Evolutionary conservation across 345 rosid species (phyloP).

Genomic region (Erysimum cheiranthoides): DNA sequence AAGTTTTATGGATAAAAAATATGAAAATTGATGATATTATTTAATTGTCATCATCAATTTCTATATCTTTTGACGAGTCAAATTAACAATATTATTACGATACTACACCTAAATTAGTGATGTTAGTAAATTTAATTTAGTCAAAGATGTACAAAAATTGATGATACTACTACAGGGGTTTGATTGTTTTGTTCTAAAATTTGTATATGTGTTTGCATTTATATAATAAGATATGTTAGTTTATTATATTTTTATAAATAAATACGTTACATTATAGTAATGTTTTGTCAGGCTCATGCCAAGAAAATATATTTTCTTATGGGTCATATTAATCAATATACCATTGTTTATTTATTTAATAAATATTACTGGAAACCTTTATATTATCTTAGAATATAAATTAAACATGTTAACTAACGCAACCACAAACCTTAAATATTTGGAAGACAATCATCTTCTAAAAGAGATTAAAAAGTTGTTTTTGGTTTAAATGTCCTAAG

Average conservation of each 20-base stretch:
- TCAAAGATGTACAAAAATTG: too few relatives aligned
- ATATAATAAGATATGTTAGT: background rate
- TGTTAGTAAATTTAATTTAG: too few relatives aligned
- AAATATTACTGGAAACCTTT: background rate
- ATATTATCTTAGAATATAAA: background rate
- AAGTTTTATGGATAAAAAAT: background rate
- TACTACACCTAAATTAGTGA: too few relatives aligned
- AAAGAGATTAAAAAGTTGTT: background rate
- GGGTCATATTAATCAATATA: too few relatives aligned
- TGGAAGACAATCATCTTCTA: constrained; percentile 17
- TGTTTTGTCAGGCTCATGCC: too few relatives aligned
- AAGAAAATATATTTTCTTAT: background rate
- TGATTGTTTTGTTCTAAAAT: background rate
- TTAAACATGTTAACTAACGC: background rate
- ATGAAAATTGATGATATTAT: background rate
- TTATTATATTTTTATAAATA: background rate
- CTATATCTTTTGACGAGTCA: background rate
- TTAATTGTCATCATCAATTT: background rate
- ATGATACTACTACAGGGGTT: background rate
- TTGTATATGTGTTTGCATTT: background rate
- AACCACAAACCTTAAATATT: constrained; percentile 17
- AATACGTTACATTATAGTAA: background rate
- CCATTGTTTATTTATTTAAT: background rate
- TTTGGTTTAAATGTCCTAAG: constrained; percentile 33
- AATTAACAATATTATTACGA: background rate